phyloP scores from a whole-genome alignment of 108 stramenopile genomes.

The Cyclostephanos tholiformis region DNA sequence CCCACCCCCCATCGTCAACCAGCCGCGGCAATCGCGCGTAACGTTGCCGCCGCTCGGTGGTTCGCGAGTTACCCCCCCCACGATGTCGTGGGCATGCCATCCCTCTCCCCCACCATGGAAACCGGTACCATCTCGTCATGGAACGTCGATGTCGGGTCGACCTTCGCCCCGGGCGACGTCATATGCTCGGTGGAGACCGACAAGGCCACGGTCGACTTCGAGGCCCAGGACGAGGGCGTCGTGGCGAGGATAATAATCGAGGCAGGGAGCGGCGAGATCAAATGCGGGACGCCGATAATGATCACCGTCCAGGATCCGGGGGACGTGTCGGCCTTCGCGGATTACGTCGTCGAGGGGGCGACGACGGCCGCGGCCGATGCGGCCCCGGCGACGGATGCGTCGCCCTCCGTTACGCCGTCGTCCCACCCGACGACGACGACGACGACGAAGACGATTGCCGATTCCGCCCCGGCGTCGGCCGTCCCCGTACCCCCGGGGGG shows the following conservation, averaged over 20 bases:
- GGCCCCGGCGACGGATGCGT: conserved; percentile 35
- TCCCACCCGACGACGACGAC: conserved; percentile 43
- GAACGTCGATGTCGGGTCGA: conserved; percentile 83
- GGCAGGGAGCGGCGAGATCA: conserved; percentile 76
- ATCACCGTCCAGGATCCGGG: conserved; percentile 89
- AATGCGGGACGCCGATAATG: conserved; percentile 89
- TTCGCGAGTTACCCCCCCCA: conserved; percentile 82
- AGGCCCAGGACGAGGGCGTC: conserved; percentile 96
- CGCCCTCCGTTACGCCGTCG: conserved; percentile 35
- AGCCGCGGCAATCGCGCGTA: too few species aligned
- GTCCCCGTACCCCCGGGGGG: too few species aligned
- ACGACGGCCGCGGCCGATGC: conserved; percentile 28
- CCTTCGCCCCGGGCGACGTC: conserved; percentile 89
- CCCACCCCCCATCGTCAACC: neutral
- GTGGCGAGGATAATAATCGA: conserved; percentile 92
- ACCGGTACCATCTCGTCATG: conserved; percentile 87
- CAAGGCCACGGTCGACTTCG: conserved; percentile 98
- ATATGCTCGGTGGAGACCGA: conserved; percentile 97
- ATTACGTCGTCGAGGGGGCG: conserved; percentile 67
- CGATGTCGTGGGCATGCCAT: conserved; percentile 92
- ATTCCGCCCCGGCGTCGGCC: conserved; percentile 45
- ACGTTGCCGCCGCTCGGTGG: conserved; percentile 33
- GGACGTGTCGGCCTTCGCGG: conserved; percentile 89
- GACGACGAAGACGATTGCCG: conserved; percentile 31
- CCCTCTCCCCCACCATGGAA: conserved; percentile 97